Conservation (phyloP, 331 rosid genomes). For the Pyrus hybrid region DNA sequence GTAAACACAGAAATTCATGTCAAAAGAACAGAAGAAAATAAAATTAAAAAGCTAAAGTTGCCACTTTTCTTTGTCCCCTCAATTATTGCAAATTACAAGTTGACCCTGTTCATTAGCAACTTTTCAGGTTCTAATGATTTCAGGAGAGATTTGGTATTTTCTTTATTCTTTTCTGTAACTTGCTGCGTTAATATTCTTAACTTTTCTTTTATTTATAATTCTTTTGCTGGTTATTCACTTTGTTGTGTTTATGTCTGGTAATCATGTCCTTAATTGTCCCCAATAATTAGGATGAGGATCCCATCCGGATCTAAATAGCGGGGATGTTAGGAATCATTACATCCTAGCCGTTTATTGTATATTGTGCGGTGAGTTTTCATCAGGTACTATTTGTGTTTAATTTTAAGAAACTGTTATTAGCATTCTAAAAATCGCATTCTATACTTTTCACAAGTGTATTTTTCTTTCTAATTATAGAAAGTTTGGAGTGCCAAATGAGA, state of each 20-base stretch:
- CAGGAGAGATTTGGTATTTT: not conserved
- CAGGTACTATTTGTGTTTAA: no score
- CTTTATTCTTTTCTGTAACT: no score
- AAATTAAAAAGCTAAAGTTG: not conserved
- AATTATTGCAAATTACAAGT: not conserved
- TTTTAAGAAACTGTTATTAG: no score
- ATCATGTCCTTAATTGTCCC: not conserved
- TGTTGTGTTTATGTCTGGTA: not conserved
- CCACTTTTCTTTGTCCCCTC: not conserved
- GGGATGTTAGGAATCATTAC: fast-evolving
- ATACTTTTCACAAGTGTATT: no score
- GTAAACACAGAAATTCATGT: not conserved
- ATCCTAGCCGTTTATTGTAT: no score
- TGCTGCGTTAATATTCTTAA: not conserved
- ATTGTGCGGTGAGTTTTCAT: no score
- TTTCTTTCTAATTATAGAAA: no score
- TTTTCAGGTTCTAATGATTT: not conserved
- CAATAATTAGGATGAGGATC: no score
- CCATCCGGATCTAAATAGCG: no score
- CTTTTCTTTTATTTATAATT: not conserved
- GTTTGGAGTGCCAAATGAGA: no score
- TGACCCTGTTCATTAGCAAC: not conserved
- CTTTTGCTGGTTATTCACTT: not conserved
- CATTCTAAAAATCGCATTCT: no score
- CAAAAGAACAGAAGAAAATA: not conserved